Conservation (phyloP, 345 rosid genomes). For the Diplotaxis tenuifolia region DNA sequence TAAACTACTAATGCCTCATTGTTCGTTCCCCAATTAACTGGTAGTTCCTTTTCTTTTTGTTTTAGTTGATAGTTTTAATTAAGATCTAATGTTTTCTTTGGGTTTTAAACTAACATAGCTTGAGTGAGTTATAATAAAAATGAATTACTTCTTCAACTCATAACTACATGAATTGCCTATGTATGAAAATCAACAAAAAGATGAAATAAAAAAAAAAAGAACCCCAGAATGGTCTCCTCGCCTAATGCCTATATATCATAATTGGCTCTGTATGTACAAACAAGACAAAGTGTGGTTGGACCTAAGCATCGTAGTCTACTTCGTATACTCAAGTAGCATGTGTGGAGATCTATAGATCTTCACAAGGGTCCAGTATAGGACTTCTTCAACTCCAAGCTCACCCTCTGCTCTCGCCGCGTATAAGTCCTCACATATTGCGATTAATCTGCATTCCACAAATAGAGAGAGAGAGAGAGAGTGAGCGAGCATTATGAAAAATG, state of each 20-base stretch:
- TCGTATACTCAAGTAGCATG: slow-evolving; percentile 92
- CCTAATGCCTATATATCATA: slow-evolving; percentile 3
- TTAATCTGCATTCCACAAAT: slow-evolving; percentile 53
- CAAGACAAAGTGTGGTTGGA: slow-evolving; percentile 5
- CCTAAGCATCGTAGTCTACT: slow-evolving; percentile 54
- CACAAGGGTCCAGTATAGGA: slow-evolving; percentile 96
- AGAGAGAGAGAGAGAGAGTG: not conserved
- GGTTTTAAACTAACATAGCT: not conserved
- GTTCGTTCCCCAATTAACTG: not conserved
- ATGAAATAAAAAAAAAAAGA: not conserved
- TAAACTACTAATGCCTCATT: not conserved
- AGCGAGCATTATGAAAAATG: not conserved
- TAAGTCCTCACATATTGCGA: slow-evolving; percentile 95
- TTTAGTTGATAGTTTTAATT: not conserved
- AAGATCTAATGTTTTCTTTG: not conserved
- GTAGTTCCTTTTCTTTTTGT: not conserved
- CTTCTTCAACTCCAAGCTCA: slow-evolving; percentile 95
- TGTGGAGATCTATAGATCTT: slow-evolving; percentile 97
- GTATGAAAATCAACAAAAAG: not conserved
- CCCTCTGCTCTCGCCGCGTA: slow-evolving; percentile 97
- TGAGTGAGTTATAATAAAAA: too few species aligned
- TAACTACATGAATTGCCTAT: not conserved
- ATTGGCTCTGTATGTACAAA: slow-evolving; percentile 25
- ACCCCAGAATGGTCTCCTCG: not conserved
- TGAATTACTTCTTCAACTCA: not conserved